These are phyloP conservation scores for Geotrichum reessii DNA, from an alignment of 1,139 yeast genomes.

Conservation along the genomic window DNA sequence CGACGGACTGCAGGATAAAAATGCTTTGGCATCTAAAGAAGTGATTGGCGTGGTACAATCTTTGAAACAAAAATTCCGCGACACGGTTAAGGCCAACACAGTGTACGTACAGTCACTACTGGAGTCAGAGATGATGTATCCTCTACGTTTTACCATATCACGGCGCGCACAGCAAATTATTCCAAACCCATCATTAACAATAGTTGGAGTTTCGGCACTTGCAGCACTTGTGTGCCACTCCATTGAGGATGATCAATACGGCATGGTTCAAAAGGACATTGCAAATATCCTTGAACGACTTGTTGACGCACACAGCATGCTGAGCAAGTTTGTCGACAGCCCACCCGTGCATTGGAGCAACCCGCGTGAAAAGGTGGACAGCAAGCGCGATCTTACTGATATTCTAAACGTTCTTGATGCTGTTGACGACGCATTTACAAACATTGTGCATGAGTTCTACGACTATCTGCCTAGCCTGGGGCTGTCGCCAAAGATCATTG, in stretches of 20 bases:
- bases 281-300: constrained; percentile 32
- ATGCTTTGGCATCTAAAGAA: constrained; percentile 25
- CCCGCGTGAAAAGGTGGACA: constrained; percentile 12
- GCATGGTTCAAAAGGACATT: constrained; percentile 39
- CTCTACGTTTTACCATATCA: constrained; percentile 33
- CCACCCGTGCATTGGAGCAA: constrained; percentile 38
- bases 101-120: constrained; percentile 17
- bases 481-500: constrained; percentile 7
- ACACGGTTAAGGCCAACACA: constrained; percentile 9
- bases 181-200: constrained; percentile 29
- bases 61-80: constrained; percentile 5
- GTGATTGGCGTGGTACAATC: constrained; percentile 19
- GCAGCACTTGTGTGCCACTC: constrained; percentile 31
- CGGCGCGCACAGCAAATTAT: constrained; percentile 27
- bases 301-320: constrained; percentile 26
- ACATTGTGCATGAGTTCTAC: constrained; percentile 8
- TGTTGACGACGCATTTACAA: constrained; percentile 10
- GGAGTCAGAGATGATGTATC: constrained; percentile 23
- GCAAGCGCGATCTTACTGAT: neutral
- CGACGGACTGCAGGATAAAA: constrained; percentile 28
- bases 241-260: constrained; percentile 36
- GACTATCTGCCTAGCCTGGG: constrained; percentile 9
- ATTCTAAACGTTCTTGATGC: constrained; percentile 1
- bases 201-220: constrained; percentile 30
- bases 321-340: constrained; percentile 26